Percentiles rank a stretch among this genome's conserved stretches.
Evolutionary conservation across 2,329 filamentous ascomycete species (phyloP).

Genomic region (Metarhizium sp.): DNA sequence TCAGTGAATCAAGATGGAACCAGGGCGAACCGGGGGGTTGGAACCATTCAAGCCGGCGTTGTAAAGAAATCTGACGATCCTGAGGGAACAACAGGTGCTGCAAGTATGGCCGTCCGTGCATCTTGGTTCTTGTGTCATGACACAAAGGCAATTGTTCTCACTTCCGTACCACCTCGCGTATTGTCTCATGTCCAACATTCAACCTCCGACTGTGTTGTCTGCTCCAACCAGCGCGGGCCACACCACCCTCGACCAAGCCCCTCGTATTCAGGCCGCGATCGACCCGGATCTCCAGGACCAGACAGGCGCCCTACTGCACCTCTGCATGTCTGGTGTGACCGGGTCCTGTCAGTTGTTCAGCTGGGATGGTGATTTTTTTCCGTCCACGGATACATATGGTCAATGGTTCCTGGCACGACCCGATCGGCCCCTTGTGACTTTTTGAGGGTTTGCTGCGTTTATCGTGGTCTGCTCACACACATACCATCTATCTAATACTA

Average conservation of each 20-base stretch:
- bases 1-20: no score
- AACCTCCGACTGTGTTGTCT: not conserved
- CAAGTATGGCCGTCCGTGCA: no score
- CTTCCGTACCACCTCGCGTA: not conserved
- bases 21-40: no score
- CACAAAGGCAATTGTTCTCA: no score
- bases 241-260: not conserved
- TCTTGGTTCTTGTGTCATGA: no score
- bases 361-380: not conserved
- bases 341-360: not conserved
- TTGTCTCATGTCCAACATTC: not conserved
- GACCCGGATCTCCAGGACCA: not conserved
- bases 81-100: no score
- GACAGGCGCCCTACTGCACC: not conserved
- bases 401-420: not conserved
- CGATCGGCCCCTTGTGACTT: no score
- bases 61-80: no score
- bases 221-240: not conserved
- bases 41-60: no score
- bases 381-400: not conserved
- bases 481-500: not conserved
- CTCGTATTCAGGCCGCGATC: conserved; percentile 4
- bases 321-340: not conserved
- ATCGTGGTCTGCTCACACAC: no score
- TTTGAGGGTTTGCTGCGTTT: no score